Percentiles rank a stretch among this genome's conserved stretches.
phyloP scores from a whole-genome alignment of 805 yeast genomes.

The Myxozyma nipponensis region DNA sequence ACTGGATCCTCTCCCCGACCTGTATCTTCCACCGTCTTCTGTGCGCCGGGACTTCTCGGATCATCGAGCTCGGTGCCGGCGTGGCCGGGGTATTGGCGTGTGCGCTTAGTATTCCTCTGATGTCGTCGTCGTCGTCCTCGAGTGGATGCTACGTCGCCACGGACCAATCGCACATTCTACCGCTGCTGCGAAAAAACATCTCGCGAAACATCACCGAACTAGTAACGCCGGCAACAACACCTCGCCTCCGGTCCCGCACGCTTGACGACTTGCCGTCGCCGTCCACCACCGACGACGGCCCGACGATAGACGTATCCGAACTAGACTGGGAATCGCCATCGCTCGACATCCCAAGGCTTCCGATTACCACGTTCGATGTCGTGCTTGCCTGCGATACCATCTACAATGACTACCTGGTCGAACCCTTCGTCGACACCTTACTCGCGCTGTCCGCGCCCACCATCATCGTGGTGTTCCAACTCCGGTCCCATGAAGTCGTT shows the following conservation, averaged over 20 bases:
- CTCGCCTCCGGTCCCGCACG: not conserved
- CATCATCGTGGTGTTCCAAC: constrained; percentile 48
- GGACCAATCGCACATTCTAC: constrained; percentile 55
- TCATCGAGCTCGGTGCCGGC: constrained; percentile 64
- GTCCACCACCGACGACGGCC: not conserved
- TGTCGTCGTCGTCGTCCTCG: not conserved
- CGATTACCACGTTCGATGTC: too few species aligned
- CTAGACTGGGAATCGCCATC: constrained; percentile 56
- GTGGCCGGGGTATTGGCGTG: constrained; percentile 50
- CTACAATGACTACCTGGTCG: constrained; percentile 58
- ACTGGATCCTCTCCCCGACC: constrained; percentile 47
- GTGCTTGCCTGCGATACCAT: constrained; percentile 63
- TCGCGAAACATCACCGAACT: constrained; percentile 40
- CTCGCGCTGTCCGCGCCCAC: constrained; percentile 40
- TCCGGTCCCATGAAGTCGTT: constrained; percentile 50
- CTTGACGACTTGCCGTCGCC: not conserved
- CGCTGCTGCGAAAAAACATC: constrained; percentile 39
- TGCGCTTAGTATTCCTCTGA: constrained; percentile 37
- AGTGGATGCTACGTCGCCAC: constrained; percentile 47
- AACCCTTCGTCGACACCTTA: constrained; percentile 47
- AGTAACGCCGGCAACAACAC: not conserved
- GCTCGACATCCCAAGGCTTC: constrained; percentile 36
- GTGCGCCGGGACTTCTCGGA: constrained; percentile 24
- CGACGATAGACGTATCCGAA: constrained; percentile 43
- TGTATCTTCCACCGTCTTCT: constrained; percentile 16